phyloP scores from a whole-genome alignment of 805 yeast species.

The Zygoascus ofunaensis region DNA sequence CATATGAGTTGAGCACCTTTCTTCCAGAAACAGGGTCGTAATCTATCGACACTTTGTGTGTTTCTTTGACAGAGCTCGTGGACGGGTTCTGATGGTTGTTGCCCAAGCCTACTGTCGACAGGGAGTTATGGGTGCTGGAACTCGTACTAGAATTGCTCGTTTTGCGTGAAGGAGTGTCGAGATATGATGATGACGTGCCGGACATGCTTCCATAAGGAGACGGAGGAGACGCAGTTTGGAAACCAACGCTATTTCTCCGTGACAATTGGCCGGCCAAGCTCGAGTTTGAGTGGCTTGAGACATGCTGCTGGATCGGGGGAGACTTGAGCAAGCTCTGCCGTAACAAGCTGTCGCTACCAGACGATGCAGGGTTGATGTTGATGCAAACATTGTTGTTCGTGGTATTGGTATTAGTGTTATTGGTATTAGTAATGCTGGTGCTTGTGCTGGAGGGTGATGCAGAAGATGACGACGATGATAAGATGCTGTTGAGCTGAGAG shows the following conservation, averaged over 20 bases:
- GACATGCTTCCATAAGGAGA: no score
- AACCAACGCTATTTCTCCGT: background rate
- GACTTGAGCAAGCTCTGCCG: background rate
- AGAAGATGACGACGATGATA: no score
- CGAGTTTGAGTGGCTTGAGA: background rate
- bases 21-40: constrained; percentile 81
- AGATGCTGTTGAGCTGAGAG: background rate
- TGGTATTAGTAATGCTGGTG: background rate
- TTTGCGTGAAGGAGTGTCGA: background rate
- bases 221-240: no score
- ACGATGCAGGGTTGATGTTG: no score
- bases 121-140: background rate
- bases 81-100: constrained; percentile 3
- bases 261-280: constrained; percentile 4
- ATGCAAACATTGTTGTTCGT: no score
- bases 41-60: constrained; percentile 67
- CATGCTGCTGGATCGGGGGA: background rate
- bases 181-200: no score
- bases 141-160: background rate
- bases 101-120: background rate
- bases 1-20: constrained; percentile 80
- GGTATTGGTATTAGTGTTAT: no score
- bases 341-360: background rate
- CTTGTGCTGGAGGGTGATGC: background rate
- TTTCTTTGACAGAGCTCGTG: constrained; percentile 59